Base-by-base conservation (phyloP, 2,329 filamentous ascomycete genomes). In the Raffaelea ambrosiae region DNA sequence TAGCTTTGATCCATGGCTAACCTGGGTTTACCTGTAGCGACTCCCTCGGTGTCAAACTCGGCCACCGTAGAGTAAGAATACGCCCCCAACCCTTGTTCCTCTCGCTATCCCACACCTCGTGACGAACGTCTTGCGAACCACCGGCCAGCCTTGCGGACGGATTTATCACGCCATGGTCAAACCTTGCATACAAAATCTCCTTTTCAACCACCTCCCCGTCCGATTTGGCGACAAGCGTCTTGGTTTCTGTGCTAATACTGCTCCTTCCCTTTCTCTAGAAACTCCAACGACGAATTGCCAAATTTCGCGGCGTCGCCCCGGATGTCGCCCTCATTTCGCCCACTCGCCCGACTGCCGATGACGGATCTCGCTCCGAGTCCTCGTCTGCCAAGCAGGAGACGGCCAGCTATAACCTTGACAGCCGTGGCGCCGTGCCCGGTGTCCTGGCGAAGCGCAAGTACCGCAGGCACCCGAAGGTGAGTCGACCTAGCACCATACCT, bases 261-360 rank as follows among this genome's bases (percentile, higher is more conserved):
- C 7, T 7, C 26, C 26, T 29, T 29, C 26, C 13, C 26, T 29
- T 29, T 13, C 26, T 19, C 40, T 54, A 88, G 84, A 88, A 88
- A 74, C 72, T 93, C n/a, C 87, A 93, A 67, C 74, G 86, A 52
- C 83, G 84, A 44, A 91, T 93, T 59, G 85, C 85, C 51, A 85
- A 88, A 57, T 80, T 78, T 19, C 73, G 84, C 61, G 83, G 84
- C 19, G 64, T 83, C 48, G 72, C 76, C 16, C 72, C 77, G 4
- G 73, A 76, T 35, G 65, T 67, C 1, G 74, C 73, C 5, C 58
- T 81, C n/a, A 65, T 63, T 20, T 71, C 76, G 19, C 66, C 70
- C 14, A 69, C 66, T 40, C 74, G 69, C 46, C 62, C 69, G n/a
- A 72, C 66, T 44, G 64, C 69, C 23, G 82, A 85, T 43, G 83